Conservation (phyloP, 1,139 yeast species). For the Saccharomyces hybrid region DNA sequence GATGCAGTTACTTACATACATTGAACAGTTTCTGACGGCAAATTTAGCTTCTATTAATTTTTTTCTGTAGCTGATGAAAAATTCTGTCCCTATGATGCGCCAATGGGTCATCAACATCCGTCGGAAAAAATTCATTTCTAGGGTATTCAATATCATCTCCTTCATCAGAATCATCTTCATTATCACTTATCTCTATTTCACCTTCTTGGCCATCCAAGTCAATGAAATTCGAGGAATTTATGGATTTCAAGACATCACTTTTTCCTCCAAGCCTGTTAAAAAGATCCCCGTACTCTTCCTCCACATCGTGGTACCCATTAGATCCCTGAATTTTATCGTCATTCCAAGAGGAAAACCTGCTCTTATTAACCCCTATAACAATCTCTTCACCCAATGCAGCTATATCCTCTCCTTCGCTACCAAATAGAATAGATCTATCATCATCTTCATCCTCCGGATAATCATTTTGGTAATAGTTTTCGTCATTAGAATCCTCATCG, state of each 20-base stretch:
- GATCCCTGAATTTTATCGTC: neutral
- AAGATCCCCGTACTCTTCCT: slow-evolving; percentile 24
- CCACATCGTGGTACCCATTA: slow-evolving; percentile 1
- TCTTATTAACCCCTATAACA: slow-evolving; percentile 3
- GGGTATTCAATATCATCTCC: slow-evolving; percentile 32
- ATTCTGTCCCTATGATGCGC: slow-evolving; percentile 59
- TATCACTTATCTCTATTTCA: slow-evolving; percentile 22
- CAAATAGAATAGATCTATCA: slow-evolving; percentile 33
- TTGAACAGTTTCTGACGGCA: neutral
- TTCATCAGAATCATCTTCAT: slow-evolving; percentile 29
- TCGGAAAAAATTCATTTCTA: slow-evolving; percentile 45
- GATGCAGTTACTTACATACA: neutral
- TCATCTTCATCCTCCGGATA: slow-evolving; percentile 92
- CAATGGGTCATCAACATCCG: slow-evolving; percentile 50
- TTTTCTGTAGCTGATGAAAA: slow-evolving; percentile 47
- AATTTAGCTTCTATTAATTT: slow-evolving; percentile 40
- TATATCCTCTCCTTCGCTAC: slow-evolving; percentile 33
- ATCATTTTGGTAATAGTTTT: slow-evolving; percentile 84
- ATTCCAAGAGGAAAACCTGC: slow-evolving; percentile 2
- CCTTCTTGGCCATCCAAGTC: slow-evolving; percentile 21
- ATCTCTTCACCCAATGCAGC: slow-evolving; percentile 13
- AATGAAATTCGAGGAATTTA: slow-evolving; percentile 19
- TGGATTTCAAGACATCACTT: slow-evolving; percentile 23
- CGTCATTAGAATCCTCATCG: slow-evolving; percentile 83
- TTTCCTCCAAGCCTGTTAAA: slow-evolving; percentile 31